Conservation (phyloP, 2,329 filamentous ascomycete genomes). For the Ceratocystis cubensis region DNA sequence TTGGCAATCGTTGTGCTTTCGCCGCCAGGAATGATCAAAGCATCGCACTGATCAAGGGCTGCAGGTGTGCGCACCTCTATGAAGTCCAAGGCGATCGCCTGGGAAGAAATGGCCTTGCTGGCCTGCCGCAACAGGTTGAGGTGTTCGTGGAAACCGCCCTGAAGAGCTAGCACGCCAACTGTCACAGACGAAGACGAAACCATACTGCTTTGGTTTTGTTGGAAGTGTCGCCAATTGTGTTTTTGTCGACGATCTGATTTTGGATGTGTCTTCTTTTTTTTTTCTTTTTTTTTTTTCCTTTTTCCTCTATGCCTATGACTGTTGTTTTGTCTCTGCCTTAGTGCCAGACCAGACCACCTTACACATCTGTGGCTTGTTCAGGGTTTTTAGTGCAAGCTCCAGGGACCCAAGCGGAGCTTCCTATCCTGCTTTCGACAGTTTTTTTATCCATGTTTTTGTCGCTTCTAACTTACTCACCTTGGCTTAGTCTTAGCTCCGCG, state of each 20-base stretch:
- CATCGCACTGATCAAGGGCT: conserved; percentile 63
- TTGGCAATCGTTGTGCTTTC: conserved; percentile 91
- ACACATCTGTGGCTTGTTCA: not conserved
- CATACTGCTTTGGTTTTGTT: conserved; percentile 4
- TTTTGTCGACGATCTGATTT: not conserved
- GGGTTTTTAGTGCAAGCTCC: not conserved
- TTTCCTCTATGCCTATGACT: too few species aligned
- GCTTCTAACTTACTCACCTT: not conserved
- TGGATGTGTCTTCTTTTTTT: not conserved
- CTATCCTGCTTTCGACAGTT: not conserved
- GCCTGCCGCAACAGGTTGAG: conserved; percentile 61
- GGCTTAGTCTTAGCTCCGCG: not conserved
- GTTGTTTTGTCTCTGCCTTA: too few species aligned
- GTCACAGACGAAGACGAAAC: conserved; percentile 30
- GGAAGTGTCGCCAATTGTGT: not conserved
- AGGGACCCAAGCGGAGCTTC: conserved; percentile 5
- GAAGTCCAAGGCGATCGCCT: conserved; percentile 39
- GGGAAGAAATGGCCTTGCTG: conserved; percentile 35
- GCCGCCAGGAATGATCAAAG: conserved; percentile 79
- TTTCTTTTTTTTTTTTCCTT: not conserved
- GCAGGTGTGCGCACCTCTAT: conserved; percentile 66
- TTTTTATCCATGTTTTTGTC: not conserved
- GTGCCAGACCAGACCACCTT: too few species aligned
- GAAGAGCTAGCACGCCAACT: conserved; percentile 59
- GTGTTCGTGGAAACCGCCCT: conserved; percentile 90